Conservation (phyloP, 2,329 filamentous ascomycete species). For the Colletotrichum salicis region DNA sequence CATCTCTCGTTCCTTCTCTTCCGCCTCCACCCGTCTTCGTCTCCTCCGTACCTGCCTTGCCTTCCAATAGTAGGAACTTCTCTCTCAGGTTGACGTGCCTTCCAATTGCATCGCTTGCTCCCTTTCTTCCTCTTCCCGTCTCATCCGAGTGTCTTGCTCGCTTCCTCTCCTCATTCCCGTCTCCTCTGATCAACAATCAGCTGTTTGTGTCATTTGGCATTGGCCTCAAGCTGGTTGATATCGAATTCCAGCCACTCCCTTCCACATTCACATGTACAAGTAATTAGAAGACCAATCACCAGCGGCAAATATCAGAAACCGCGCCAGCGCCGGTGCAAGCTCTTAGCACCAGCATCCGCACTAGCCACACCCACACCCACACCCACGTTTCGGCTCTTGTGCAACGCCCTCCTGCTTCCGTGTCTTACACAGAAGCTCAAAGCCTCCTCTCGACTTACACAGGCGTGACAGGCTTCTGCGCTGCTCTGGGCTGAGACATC, state of each 20-base stretch:
- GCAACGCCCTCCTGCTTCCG: constrained; percentile 4
- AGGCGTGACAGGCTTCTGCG: constrained; percentile 9
- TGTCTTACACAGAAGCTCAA: constrained; percentile 8
- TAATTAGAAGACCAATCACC: not conserved
- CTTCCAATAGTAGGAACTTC: not conserved
- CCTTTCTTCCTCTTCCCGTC: not conserved
- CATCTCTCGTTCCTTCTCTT: constrained; percentile 18
- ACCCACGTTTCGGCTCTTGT: constrained; percentile 31
- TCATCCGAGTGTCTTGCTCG: not conserved
- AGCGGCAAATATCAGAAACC: constrained; percentile 20
- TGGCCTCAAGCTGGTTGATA: not conserved
- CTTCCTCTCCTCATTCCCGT: not conserved
- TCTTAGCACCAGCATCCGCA: not conserved
- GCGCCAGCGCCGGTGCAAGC: constrained; percentile 1
- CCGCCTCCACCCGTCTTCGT: not conserved
- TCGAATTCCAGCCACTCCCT: constrained; percentile 30
- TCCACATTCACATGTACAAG: not conserved
- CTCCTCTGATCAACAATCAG: not conserved
- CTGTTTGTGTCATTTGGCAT: not conserved
- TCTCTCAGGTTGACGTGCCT: not conserved
- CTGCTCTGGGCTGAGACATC: constrained; percentile 19
- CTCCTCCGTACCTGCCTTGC: not conserved
- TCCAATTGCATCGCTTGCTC: not conserved
- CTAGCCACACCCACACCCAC: constrained; percentile 24
- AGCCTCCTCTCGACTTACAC: constrained; percentile 15